Evolutionary conservation across 495 filamentous ascomycete species (phyloP).

Genomic region (Aspergillus affinis): DNA sequence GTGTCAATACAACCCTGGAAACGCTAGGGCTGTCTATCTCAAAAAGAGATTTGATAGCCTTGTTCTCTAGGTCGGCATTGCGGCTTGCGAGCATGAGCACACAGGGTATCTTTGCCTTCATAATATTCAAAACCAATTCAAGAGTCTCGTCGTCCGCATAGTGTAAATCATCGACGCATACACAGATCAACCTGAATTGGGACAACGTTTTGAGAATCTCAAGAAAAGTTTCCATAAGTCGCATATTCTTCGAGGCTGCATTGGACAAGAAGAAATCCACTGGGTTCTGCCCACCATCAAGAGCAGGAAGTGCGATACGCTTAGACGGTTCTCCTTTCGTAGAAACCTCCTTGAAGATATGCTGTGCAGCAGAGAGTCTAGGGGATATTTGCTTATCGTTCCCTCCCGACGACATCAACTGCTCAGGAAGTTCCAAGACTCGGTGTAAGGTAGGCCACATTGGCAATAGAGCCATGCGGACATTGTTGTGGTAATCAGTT

Average conservation of each 20-base stretch:
- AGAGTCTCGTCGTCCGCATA: conserved; percentile 83
- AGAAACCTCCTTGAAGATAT: conserved; percentile 28
- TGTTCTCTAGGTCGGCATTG: conserved; percentile 41
- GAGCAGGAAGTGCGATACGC: conserved; percentile 31
- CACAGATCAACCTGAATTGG: conserved; percentile 74
- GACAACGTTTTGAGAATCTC: conserved; percentile 80
- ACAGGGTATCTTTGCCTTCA: conserved; percentile 70
- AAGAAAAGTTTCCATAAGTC: conserved; percentile 78
- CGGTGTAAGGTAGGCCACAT: conserved; percentile 77
- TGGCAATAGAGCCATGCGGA: conserved; percentile 70
- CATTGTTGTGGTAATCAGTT: conserved; percentile 73
- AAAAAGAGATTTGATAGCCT: conserved; percentile 41
- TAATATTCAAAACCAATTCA: conserved; percentile 73
- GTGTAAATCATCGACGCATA: conserved; percentile 84
- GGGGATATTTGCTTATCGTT: conserved; percentile 41
- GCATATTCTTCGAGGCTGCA: conserved; percentile 68
- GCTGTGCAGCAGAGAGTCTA: conserved; percentile 28
- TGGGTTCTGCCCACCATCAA: conserved; percentile 52
- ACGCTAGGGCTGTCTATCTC: conserved; percentile 45
- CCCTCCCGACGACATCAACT: conserved; percentile 53
- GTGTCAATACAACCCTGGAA: conserved; percentile 63
- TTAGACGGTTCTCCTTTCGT: conserved; percentile 37
- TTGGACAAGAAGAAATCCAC: conserved; percentile 71
- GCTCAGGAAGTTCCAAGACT: conserved; percentile 78
- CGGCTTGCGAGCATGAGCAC: conserved; percentile 65